Evolutionary conservation across 2,329 filamentous ascomycete species (phyloP).

Genomic region (Xylariaceae sp.): DNA sequence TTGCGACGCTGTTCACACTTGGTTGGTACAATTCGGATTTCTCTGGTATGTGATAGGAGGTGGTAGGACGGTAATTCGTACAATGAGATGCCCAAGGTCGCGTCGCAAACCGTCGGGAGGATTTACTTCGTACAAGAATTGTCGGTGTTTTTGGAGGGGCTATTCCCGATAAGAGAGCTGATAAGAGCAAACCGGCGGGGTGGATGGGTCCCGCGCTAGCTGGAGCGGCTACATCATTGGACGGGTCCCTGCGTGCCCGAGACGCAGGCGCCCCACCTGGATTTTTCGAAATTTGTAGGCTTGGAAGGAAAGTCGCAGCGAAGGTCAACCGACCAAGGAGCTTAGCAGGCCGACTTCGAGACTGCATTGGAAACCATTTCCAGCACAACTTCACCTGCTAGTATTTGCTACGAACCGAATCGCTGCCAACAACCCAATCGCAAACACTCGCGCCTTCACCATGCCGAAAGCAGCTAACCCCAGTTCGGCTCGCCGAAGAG

Average conservation of each 20-base stretch:
- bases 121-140: too few relatives aligned
- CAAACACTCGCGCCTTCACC: neutral
- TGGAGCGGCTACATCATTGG: conserved; percentile 3
- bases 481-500: conserved; percentile 52
- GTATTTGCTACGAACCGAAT: neutral
- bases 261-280: conserved; percentile 6
- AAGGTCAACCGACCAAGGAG: too few relatives aligned
- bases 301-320: neutral
- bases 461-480: conserved; percentile 78
- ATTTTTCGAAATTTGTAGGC: conserved; percentile 19
- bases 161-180: conserved; percentile 13
- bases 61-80: too few relatives aligned
- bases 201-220: conserved; percentile 4
- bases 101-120: too few relatives aligned
- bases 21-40: neutral
- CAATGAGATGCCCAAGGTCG: too few relatives aligned
- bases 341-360: too few relatives aligned
- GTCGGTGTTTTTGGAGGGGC: conserved; percentile 13
- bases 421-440: neutral
- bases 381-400: neutral
- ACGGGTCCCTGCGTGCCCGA: neutral
- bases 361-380: too few relatives aligned
- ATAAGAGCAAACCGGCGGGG: conserved; percentile 19
- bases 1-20: neutral
- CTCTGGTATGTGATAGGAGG: neutral